Evolutionary conservation across 192 early-diverging fungal genomes (phyloP), one percentile per base, ranked within the genome.

Genomic region (Lunasporangiospora selenospora): DNA sequence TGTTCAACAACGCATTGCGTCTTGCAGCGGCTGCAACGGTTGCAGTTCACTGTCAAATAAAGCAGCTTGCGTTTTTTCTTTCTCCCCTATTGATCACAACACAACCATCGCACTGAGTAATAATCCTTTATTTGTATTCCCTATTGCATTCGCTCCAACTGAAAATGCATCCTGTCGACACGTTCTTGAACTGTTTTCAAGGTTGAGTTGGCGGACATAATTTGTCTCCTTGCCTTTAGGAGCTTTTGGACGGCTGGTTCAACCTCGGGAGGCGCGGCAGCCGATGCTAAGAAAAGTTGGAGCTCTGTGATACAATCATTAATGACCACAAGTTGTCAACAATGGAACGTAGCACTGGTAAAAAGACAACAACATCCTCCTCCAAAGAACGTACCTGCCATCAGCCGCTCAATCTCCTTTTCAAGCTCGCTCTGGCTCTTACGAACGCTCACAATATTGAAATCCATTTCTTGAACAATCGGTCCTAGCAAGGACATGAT

Each of bases 401-500:
- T 65, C 16, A 85, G 47, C 9, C 84, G 80, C 39, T 85, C 84
- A 45, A 85, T 83, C 49, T 85, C 84, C 46, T 83, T 80, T 37
- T 76, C 78, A 29, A 85, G 69, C n/a, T 83, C 84, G 11, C 58
- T 48, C 48, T 85, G 84, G 40, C 81, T 83, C 53, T 80, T 63
- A 45, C 79, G 78, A 9, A 80, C 76, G 38, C 76, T 75, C 12
- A 80, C 75, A 36, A 85, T 77, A 15, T 75, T 58, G 36, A 75
- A 75, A 51, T 85, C 84, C 61, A 83, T 83, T 38, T 85, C 81
- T 10, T 80, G 58, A 6, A 85, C 49, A 19, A 83, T 55, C 27
- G 84, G 80, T 13, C 75, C 70, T 23, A 85, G 27, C 5, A 85
- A 32, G 0, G 73, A 64, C 58, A 76, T 65, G 23, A 84, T 44